These are phyloP conservation scores for Vitis rotundifolia DNA, from an alignment of 164 flowering plant species.

Conservation along the genomic window DNA sequence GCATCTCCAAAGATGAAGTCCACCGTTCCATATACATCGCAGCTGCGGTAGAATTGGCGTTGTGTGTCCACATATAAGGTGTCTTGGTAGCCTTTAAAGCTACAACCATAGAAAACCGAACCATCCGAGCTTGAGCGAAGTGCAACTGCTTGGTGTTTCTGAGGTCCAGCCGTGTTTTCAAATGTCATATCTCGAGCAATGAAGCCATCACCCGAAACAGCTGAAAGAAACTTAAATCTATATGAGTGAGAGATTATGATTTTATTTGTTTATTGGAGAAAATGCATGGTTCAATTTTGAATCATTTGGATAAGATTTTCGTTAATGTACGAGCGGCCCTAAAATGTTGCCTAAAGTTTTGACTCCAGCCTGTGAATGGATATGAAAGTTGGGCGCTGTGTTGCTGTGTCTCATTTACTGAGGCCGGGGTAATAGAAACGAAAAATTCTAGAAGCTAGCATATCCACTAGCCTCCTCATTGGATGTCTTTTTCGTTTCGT, in stretches of 20 bases:
- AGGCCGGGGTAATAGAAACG: no score
- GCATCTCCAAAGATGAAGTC: conserved; percentile 74
- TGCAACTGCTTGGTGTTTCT: conserved; percentile 64
- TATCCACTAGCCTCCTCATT: no score
- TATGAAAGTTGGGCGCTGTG: no score
- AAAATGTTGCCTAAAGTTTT: no score
- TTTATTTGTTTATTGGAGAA: no score
- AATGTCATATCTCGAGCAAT: conserved; percentile 55
- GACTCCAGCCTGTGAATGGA: no score
- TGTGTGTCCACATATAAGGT: conserved; percentile 53
- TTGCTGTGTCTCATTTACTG: no score
- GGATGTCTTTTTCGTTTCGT: no score
- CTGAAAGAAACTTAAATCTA: conserved; percentile 18
- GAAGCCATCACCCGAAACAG: conserved; percentile 48
- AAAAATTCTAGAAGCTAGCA: no score
- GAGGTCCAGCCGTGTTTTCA: conserved; percentile 66
- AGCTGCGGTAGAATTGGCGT: conserved; percentile 64
- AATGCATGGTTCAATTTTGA: no score
- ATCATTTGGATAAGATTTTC: no score
- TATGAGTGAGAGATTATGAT: background rate
- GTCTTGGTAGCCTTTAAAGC: conserved; percentile 69
- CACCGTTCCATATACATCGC: conserved; percentile 54
- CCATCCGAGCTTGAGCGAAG: conserved; percentile 50
- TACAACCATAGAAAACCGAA: conserved; percentile 51
- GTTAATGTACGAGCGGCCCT: no score